phyloP scores from a whole-genome alignment of 768 basidiomycete genomes.

The Pulveroboletus sp. region DNA sequence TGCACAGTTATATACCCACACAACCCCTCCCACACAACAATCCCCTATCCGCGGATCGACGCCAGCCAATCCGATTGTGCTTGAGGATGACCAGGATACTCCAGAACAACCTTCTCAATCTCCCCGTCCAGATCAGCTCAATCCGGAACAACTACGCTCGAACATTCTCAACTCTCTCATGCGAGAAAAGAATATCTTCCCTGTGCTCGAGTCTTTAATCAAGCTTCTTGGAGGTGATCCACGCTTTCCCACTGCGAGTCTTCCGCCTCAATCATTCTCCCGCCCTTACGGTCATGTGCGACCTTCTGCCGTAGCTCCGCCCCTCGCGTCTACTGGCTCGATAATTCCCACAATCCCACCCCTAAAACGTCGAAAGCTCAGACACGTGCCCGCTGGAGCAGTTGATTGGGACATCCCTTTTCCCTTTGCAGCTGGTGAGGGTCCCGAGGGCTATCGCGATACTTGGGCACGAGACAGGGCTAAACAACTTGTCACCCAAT shows the following conservation, averaged over 20 bases:
- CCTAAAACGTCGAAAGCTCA: conserved; percentile 61
- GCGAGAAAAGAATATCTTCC: conserved; percentile 64
- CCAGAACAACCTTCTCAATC: conserved; percentile 2
- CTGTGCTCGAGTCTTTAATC: conserved; percentile 60
- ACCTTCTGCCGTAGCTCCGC: not conserved
- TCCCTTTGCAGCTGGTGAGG: conserved; percentile 70
- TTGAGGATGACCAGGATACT: conserved; percentile 54
- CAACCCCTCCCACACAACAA: conserved; percentile 29
- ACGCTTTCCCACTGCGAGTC: conserved; percentile 1
- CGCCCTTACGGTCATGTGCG: conserved; percentile 19
- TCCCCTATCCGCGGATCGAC: conserved; percentile 48
- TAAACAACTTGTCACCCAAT: conserved; percentile 58
- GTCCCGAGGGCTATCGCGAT: conserved; percentile 58
- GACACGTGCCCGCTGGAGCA: conserved; percentile 74
- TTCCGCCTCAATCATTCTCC: conserved; percentile 9
- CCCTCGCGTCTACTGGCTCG: not conserved
- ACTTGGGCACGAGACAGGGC: conserved; percentile 67
- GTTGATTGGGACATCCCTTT: conserved; percentile 82
- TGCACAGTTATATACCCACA: conserved; percentile 26
- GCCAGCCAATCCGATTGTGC: conserved; percentile 63
- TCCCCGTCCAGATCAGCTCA: conserved; percentile 29
- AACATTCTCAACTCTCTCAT: conserved; percentile 61
- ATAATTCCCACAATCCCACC: conserved; percentile 19
- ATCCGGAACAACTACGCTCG: conserved; percentile 45
- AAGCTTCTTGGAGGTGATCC: conserved; percentile 50